Evolutionary conservation across 768 basidiomycete species (phyloP), one percentile per base, ranked within the genome.

Genomic region (Mycena rosella): DNA sequence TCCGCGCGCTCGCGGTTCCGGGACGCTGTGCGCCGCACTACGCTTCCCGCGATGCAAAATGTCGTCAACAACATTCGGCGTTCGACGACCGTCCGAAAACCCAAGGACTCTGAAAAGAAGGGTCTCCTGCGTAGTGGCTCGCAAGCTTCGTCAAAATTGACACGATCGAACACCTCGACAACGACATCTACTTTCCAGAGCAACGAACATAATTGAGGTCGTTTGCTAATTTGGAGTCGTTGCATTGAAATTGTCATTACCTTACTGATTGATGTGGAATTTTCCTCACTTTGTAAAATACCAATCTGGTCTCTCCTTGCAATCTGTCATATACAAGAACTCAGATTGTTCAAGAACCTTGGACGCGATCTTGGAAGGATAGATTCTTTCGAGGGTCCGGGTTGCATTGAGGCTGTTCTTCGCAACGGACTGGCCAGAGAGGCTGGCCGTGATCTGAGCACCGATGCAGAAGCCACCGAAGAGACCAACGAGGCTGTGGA

Each of bases 61-160:
- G 79, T 82, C 8, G 81, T 82, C 27, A 73, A 78, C 42, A 71
- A 73, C 48, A 67, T 85, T 34, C 75, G 78, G 47, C 81, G 81
- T 2, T 68, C 80, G 22, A 86, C 84, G 15, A 85, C 84, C 15
- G 78, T 79, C 27, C 79, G 81, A 30, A 86, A 78, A 11, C 51
- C 60, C 17, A 18, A 60, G 24, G 68, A 69, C 27, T 60, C 69
- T 1, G 65, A 67, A 15, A 65, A 70, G 51, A 48, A 58, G 17
- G 70, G 63, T 10, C 59, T 71, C 2, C 38, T 71, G 49, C 64
- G 48, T 29, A 64, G 47, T 14, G 36, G 13, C 5, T 45, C 63
- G 47, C 34, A 26, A 18, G 34, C 36, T 13, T 29, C 63, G 20
- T 58, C 57, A 51, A 30, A 34, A 27, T 29, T 59, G 20, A 47